Evolutionary conservation across 1,284 basidiomycete genomes (phyloP), one percentile per base, ranked within the genome.

Genomic region (Pterulicium gracile): DNA sequence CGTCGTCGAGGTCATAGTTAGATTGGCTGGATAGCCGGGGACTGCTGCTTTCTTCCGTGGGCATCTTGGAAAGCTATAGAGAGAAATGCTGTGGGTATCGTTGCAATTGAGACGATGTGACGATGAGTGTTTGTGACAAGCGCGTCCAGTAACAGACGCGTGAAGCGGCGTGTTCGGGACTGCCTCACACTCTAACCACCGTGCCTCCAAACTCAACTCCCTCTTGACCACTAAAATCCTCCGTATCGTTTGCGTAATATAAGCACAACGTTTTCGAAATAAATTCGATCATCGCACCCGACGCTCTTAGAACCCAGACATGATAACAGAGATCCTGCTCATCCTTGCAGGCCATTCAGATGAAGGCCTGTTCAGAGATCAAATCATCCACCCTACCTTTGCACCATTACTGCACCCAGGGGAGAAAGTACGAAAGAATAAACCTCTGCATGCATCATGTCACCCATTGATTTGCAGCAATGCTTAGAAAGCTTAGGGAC

Each of bases 241-340:
- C n/a, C n/a, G n/a, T n/a, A n/a, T n/a, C n/a, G n/a, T n/a, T 32
- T 32, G 27, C 27, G 27, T n/a, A 32, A 32, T n/a, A n/a, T n/a
- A n/a, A n/a, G n/a, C n/a, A n/a, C n/a, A n/a, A n/a, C n/a, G n/a
- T n/a, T n/a, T n/a, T n/a, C n/a, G n/a, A n/a, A n/a, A 7, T 32
- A n/a, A 32, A 32, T 10, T 32, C 27, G 7, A 32, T 32, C 27
- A 32, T 7, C 27, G 27, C 27, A n/a, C 27, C n/a, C 27, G n/a
- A n/a, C n/a, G n/a, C n/a, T n/a, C n/a, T n/a, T n/a, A n/a, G n/a
- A n/a, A n/a, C 27, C 27, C n/a, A 7, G n/a, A 10, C 46, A 12
- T 92, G 88, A 87, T 93, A 52, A 81, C 88, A 53, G 90, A 93
- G 64, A 68, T 92, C 44, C 74, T 93, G 40, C 75, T 91, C 46